Base-by-base conservation (phyloP, 169 alveolate genomes). In the Plasmodium adleri region DNA sequence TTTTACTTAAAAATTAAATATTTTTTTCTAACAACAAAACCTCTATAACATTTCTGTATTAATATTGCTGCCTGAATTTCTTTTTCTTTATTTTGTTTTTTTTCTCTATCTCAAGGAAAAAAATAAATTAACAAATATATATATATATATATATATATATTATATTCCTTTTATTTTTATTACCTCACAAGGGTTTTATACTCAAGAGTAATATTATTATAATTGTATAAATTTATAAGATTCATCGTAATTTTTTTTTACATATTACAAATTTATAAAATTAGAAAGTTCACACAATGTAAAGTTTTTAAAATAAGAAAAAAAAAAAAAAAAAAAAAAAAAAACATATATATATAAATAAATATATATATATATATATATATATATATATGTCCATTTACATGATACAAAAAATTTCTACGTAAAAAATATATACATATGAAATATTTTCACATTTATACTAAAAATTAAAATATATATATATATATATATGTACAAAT, bases 101-200 rank as follows among this genome's bases (percentile, higher is more conserved):
- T 80, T 0, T 66, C 90, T 72, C 90, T 80, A 80, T 67, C 8
- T 5, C 6, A 67, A 43, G 39, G 43, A 59, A 60, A 20, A 7
- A 22, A 13, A 9, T 52, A 59, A 17, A 32, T 74, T 22, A 7
- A 24, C 3, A 60, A 7, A 54, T 24, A 26, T 20, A 59, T 17
- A 9, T 26, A 26, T 62, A 12, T 56, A 45, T 32, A 32, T 32
- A 32, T 32, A 32, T 32, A 32, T 32, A 26, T 26, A 26, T 26
- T 32, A 32, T 32, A 32, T 32, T 4, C 45, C 9, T 26, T 12
- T 49, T 13, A 12, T 26, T 3, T 26, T 15, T 52, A 43, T 47
- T 67, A 80, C 90, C 80, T 80, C 70, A 80, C 20, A 60, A 67
- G 73, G 8, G 24, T 17, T 66, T 80, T 80, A 32, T 80, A 80